Evolutionary conservation across 1,284 basidiomycete species (phyloP), one percentile per base, ranked within the genome.

Genomic region (Pseudomicrostroma phylloplanum): DNA sequence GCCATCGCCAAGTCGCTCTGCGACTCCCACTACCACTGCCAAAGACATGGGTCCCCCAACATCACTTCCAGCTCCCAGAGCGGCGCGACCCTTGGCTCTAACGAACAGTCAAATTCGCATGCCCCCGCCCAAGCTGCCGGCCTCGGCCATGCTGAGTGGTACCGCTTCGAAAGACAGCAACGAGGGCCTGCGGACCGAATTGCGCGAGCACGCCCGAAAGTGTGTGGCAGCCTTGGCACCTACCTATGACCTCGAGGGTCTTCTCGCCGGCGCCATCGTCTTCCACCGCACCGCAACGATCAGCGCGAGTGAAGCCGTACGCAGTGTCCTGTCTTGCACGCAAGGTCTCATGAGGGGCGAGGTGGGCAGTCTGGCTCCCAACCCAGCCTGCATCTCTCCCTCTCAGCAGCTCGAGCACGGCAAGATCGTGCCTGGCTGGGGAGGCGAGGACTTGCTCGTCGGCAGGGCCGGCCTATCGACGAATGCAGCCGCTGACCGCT

Each of bases 261-360:
- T 78, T n/a, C 64, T 77, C 11, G 77, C 77, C 3, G 70, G 72
- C 6, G 71, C 74, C 13, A 67, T 78, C 55, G 77, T 78, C 2
- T 78, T 78, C 64, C 76, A 78, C 66, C 72, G 77, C 19, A 78
- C 77, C 8, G 77, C 77, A 23, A 78, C 77, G 12, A 77, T 78
- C 60, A 69, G 69, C 9, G 71, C 73, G 12, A 71, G 68, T 2
- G 75, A 77, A 55, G 74, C 75, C 0, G 71, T 74, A 1, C 73
- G 74, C 12, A 70, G 68, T 3, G 77, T 78, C 11, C 68, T 79
- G 7, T 60, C 60, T 25, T 62, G 65, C n/a, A 79, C 67, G 12
- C 71, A 74, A 4, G 71, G 73, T 15, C 64, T 79, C 58, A 67
- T 77, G 63, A 66, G 67, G 26, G 77, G 77, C 30, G 67, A 73